A percentile compares a stretch with the other conserved stretches of the same genome.
phyloP scores from a whole-genome alignment of 106 monocot species.

The Vanilla planifolia region DNA sequence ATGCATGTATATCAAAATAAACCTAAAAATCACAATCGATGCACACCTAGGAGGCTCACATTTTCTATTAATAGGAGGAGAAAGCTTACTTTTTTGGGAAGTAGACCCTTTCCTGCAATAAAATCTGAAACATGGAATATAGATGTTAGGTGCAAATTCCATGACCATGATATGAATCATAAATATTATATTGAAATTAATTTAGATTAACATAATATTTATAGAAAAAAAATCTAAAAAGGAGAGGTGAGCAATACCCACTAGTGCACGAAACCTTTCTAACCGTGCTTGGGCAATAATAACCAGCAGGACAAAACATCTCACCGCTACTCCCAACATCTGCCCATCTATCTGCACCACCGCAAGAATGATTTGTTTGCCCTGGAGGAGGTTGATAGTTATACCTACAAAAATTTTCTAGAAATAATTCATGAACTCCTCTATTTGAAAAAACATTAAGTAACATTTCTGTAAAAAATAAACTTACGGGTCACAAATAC shows the following conservation, averaged over 20 bases:
- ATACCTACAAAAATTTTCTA: slow-evolving; percentile 29
- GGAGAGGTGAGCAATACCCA: slow-evolving; percentile 34
- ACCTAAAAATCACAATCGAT: neutral
- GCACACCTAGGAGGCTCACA: neutral
- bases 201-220: neutral
- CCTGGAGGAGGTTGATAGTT: slow-evolving; percentile 51
- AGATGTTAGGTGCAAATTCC: slow-evolving; percentile 2
- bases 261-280: slow-evolving; percentile 35
- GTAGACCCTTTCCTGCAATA: slow-evolving; percentile 61
- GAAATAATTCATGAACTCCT: slow-evolving; percentile 4
- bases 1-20: neutral
- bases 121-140: slow-evolving; percentile 28
- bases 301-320: slow-evolving; percentile 57
- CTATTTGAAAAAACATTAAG: slow-evolving; percentile 2
- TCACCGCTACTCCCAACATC: slow-evolving; percentile 36
- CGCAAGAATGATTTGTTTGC: slow-evolving; percentile 40
- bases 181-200: too few species aligned
- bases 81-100: slow-evolving; percentile 30
- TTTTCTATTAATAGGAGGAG: neutral
- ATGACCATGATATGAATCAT: neutral
- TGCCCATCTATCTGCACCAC: slow-evolving; percentile 59
- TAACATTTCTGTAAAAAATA: neutral
- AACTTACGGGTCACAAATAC: slow-evolving; percentile 70
- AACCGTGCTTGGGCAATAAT: slow-evolving; percentile 45
- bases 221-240: neutral